Evolutionary conservation across 306 rosid species (phyloP).

Genomic region (Cicer arietinum): DNA sequence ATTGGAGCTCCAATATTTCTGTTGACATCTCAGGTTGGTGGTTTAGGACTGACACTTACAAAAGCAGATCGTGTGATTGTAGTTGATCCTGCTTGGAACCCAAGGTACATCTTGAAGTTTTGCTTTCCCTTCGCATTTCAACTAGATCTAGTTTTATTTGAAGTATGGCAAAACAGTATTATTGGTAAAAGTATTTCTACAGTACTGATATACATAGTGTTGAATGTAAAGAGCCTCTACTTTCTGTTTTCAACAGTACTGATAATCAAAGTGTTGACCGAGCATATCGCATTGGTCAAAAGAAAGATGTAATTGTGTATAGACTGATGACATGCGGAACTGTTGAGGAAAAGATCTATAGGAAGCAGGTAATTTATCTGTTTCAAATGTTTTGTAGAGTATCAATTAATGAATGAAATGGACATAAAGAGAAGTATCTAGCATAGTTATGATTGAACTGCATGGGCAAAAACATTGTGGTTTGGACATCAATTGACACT

Average conservation of each 20-base stretch:
- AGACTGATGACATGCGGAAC: constrained; percentile 96
- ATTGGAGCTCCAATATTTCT: constrained; percentile 80
- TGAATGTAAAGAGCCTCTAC: background rate
- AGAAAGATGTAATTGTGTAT: constrained; percentile 85
- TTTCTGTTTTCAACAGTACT: constrained; percentile 60
- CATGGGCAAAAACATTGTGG: background rate
- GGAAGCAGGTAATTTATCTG: constrained; percentile 74
- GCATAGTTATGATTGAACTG: constrained; percentile 14
- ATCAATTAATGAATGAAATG: background rate
- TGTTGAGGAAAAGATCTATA: constrained; percentile 94
- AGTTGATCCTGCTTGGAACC: constrained; percentile 99
- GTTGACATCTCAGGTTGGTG: constrained; percentile 98
- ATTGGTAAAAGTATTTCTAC: background rate
- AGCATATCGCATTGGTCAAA: constrained; percentile 96
- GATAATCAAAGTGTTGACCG: constrained; percentile 98
- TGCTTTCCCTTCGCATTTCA: constrained; percentile 2
- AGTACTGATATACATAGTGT: too few relatives aligned
- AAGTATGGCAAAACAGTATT: background rate
- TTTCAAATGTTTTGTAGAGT: constrained; percentile 1
- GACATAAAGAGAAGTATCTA: background rate
- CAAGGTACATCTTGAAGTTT: constrained; percentile 63
- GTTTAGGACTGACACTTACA: constrained; percentile 94
- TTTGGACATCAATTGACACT: constrained; percentile 23
- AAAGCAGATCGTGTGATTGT: constrained; percentile 98
- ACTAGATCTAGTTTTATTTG: background rate